Conservation (phyloP, 345 rosid species). For the Syzygium oleosum region DNA sequence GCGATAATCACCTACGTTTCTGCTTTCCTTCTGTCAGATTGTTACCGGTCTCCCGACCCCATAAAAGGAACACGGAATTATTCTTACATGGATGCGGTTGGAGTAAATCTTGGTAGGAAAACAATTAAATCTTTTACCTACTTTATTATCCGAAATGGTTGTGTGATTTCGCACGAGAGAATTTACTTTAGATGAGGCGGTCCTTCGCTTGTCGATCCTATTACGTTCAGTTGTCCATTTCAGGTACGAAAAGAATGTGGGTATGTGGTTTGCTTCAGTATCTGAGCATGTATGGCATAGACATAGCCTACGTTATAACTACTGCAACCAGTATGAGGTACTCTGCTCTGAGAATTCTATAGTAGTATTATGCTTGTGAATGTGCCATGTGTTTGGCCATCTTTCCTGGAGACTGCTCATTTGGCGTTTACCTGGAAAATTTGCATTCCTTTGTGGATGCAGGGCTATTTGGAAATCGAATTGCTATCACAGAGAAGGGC, state of each 20-base stretch:
- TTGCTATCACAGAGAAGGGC: conserved; percentile 50
- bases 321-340: conserved; percentile 61
- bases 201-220: not conserved
- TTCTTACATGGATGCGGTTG: conserved; percentile 41
- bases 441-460: not conserved
- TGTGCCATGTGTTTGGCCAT: not conserved
- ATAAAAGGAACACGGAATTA: conserved; percentile 28
- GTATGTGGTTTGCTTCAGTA: conserved; percentile 55
- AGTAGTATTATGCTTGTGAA: not conserved
- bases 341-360: not conserved
- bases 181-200: not conserved
- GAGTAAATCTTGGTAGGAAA: conserved; percentile 29
- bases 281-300: conserved; percentile 32
- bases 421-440: not conserved
- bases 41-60: conserved; percentile 40
- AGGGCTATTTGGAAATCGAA: conserved; percentile 40
- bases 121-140: not conserved
- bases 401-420: not conserved
- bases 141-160: not conserved
- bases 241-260: conserved; percentile 40
- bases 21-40: conserved; percentile 43
- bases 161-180: not conserved
- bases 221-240: not conserved
- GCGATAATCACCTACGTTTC: conserved; percentile 43
- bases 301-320: conserved; percentile 56